Conservation (phyloP, 495 filamentous ascomycete species). For the Rusavskia elegans region DNA sequence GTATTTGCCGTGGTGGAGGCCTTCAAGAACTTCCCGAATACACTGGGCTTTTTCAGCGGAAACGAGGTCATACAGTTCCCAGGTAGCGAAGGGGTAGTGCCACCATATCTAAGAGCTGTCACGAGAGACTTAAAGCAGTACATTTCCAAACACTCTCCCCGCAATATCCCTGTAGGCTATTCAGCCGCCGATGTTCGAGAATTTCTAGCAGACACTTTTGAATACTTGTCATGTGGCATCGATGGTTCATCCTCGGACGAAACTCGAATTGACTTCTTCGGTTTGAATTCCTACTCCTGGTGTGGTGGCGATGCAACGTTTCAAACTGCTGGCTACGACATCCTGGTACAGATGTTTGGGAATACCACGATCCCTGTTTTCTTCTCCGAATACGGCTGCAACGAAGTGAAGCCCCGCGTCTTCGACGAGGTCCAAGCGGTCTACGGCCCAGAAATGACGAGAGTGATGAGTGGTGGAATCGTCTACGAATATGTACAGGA, state of each 20-base stretch:
- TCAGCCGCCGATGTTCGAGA: slow-evolving; percentile 84
- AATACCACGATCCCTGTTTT: slow-evolving; percentile 71
- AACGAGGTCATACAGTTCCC: slow-evolving; percentile 84
- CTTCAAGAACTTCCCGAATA: slow-evolving; percentile 87
- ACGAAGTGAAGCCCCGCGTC: slow-evolving; percentile 56
- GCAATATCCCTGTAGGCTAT: slow-evolving; percentile 73
- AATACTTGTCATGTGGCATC: slow-evolving; percentile 72
- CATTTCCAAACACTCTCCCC: slow-evolving; percentile 52
- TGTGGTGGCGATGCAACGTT: slow-evolving; percentile 59
- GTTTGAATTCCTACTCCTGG: slow-evolving; percentile 92
- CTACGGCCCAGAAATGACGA: slow-evolving; percentile 67
- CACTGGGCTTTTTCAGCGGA: slow-evolving; percentile 78
- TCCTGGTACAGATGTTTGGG: slow-evolving; percentile 52
- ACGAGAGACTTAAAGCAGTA: slow-evolving; percentile 79
- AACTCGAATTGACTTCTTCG: slow-evolving; percentile 73
- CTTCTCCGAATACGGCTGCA: slow-evolving; percentile 96
- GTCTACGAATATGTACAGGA: slow-evolving; percentile 82
- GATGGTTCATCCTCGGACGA: slow-evolving; percentile 43
- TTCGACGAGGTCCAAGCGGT: slow-evolving; percentile 73
- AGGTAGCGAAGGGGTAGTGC: slow-evolving; percentile 32
- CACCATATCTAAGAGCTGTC: slow-evolving; percentile 53
- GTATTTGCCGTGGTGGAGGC: slow-evolving; percentile 85
- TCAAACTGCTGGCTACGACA: slow-evolving; percentile 53
- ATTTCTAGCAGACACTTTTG: slow-evolving; percentile 61
- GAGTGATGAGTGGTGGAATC: slow-evolving; percentile 67